These are phyloP conservation scores for Euphorbia tirucalli DNA, from an alignment of 345 rosid species.

Conservation along the genomic window DNA sequence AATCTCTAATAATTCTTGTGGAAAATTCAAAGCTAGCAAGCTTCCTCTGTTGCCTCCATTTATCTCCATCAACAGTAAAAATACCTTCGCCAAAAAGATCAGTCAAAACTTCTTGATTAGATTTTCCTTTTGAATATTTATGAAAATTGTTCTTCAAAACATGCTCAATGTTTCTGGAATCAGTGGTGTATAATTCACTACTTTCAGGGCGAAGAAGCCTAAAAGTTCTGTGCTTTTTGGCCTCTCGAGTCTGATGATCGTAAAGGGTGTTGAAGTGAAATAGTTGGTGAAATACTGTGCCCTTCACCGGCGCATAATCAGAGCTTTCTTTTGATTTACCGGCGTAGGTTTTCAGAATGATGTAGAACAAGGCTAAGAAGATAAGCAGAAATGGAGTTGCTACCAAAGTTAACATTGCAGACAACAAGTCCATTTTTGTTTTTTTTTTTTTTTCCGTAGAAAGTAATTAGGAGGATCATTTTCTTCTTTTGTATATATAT, in stretches of 20 bases:
- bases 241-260: constrained; percentile 52
- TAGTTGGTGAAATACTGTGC: constrained; percentile 45
- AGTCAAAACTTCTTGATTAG: constrained; percentile 17
- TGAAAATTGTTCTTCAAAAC: constrained; percentile 54
- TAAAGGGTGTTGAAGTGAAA: constrained; percentile 45
- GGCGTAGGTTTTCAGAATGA: constrained; percentile 30
- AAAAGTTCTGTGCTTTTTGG: constrained; percentile 43
- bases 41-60: constrained; percentile 85
- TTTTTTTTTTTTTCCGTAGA: background rate
- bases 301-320: constrained; percentile 49
- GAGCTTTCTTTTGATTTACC: constrained; percentile 53
- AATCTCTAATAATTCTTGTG: constrained; percentile 61
- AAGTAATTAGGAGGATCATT: background rate
- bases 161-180: constrained; percentile 63
- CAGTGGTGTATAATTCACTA: constrained; percentile 52
- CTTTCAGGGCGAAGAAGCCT: constrained; percentile 45
- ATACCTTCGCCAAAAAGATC: constrained; percentile 85
- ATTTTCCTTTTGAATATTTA: constrained; percentile 46
- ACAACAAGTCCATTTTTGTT: constrained; percentile 25
- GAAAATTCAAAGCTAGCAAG: constrained; percentile 74
- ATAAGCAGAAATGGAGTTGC: constrained; percentile 25
- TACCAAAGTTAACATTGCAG: constrained; percentile 18
- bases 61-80: constrained; percentile 67
- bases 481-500: background rate
- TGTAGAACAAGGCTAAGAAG: constrained; percentile 16